phyloP scores from a whole-genome alignment of 116 monocot species.

The Trichopus zeylanicus region DNA sequence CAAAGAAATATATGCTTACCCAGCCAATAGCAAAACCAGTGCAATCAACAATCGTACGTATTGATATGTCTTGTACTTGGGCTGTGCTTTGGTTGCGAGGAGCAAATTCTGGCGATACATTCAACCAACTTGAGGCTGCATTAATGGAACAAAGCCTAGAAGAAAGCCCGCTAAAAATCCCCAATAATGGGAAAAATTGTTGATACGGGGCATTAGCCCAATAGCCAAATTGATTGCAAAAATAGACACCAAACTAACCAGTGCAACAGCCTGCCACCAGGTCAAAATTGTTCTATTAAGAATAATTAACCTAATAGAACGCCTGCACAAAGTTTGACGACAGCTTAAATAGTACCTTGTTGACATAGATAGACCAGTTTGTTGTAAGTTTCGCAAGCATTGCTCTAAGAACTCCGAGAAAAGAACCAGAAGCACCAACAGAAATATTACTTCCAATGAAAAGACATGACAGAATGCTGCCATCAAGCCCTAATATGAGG shows the following conservation, averaged over 20 bases:
- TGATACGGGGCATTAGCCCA: conserved; percentile 51
- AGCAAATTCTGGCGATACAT: conserved; percentile 23
- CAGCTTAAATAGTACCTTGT: conserved; percentile 24
- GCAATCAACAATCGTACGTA: conserved; percentile 22
- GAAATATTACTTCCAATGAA: conserved; percentile 55
- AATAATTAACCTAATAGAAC: neutral
- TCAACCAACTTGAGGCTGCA: conserved; percentile 52
- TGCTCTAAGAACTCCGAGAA: conserved; percentile 73
- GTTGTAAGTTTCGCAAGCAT: conserved; percentile 75
- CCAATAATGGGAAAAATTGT: conserved; percentile 63
- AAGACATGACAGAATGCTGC: conserved; percentile 53
- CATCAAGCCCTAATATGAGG: conserved; percentile 61
- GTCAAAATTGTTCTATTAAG: neutral
- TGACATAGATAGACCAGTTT: conserved; percentile 73
- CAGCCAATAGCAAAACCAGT: conserved; percentile 25
- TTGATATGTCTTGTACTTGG: conserved; percentile 46
- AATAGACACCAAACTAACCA: conserved; percentile 36
- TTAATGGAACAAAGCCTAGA: conserved; percentile 48
- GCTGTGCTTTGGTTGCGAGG: conserved; percentile 10
- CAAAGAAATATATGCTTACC: conserved; percentile 29
- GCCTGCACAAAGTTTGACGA: neutral
- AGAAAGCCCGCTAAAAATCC: conserved; percentile 57
- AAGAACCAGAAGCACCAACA: conserved; percentile 73
- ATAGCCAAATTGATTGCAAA: conserved; percentile 46
- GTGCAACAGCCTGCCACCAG: conserved; percentile 36